Conservation (phyloP, 73 alveolate species). For the Paramecium sonneborni region DNA sequence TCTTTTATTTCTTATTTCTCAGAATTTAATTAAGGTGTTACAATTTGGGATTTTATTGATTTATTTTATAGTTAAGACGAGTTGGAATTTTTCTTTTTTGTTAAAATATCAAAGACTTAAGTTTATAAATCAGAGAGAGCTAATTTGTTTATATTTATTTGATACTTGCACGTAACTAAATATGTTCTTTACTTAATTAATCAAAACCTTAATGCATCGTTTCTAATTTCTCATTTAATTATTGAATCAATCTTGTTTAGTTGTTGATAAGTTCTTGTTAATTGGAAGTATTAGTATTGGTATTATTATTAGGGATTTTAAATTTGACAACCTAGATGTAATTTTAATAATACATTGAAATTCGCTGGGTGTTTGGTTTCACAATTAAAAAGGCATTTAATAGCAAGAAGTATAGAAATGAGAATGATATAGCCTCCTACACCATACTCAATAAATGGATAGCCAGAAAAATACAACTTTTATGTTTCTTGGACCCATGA, state of each 20-base stretch:
- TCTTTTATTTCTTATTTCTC: neutral
- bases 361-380: neutral
- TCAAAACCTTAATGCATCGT: neutral
- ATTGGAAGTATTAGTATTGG: neutral
- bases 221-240: neutral
- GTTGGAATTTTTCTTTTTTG: neutral
- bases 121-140: neutral
- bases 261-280: neutral
- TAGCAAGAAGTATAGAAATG: neutral
- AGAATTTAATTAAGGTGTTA: neutral
- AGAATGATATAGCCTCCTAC: slow-evolving; percentile 30
- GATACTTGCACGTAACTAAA: neutral
- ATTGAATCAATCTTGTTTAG: neutral
- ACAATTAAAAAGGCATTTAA: neutral
- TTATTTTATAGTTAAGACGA: neutral
- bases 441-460: slow-evolving; percentile 47
- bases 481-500: neutral
- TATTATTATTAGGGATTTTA: neutral
- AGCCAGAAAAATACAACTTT: neutral
- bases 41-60: neutral
- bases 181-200: neutral
- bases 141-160: neutral
- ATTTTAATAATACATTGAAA: neutral
- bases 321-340: slow-evolving; percentile 2
- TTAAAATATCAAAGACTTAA: neutral